These are phyloP conservation scores for Karstenula rhodostoma DNA, from an alignment of 2,329 filamentous ascomycete species.

Conservation along the genomic window DNA sequence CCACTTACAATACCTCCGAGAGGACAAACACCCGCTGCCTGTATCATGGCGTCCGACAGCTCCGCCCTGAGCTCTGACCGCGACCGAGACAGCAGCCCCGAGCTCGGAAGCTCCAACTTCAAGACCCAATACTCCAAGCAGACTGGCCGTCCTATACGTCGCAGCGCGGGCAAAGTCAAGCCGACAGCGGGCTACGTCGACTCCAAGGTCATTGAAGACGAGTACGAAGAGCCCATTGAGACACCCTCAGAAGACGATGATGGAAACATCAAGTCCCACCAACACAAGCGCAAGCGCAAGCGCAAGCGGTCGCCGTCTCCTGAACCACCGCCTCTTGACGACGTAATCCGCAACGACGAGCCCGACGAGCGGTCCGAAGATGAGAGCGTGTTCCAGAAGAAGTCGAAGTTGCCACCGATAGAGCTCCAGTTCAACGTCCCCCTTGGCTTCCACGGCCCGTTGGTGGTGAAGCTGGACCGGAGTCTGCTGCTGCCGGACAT, in stretches of 20 bases:
- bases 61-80: slow-evolving; percentile 4
- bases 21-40: not conserved
- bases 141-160: slow-evolving; percentile 55
- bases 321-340: slow-evolving; percentile 44
- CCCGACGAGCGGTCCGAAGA: slow-evolving; percentile 39
- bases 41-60: slow-evolving; percentile 3
- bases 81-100: slow-evolving; percentile 32
- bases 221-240: slow-evolving; percentile 38
- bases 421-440: slow-evolving; percentile 58
- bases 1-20: not conserved
- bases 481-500: slow-evolving; percentile 29
- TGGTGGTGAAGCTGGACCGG: slow-evolving; percentile 53
- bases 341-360: slow-evolving; percentile 41
- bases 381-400: slow-evolving; percentile 29
- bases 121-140: slow-evolving; percentile 47
- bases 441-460: slow-evolving; percentile 54
- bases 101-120: slow-evolving; percentile 39
- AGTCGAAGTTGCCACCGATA: slow-evolving; percentile 33
- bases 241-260: slow-evolving; percentile 43
- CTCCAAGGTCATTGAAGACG: slow-evolving; percentile 46
- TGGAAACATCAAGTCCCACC: slow-evolving; percentile 32
- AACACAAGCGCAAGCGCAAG: slow-evolving; percentile 39
- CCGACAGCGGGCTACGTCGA: slow-evolving; percentile 51
- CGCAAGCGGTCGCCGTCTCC: slow-evolving; percentile 48
- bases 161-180: slow-evolving; percentile 47